phyloP scores from a whole-genome alignment of 495 filamentous ascomycete genomes.

The Coniosporium apollinis region DNA sequence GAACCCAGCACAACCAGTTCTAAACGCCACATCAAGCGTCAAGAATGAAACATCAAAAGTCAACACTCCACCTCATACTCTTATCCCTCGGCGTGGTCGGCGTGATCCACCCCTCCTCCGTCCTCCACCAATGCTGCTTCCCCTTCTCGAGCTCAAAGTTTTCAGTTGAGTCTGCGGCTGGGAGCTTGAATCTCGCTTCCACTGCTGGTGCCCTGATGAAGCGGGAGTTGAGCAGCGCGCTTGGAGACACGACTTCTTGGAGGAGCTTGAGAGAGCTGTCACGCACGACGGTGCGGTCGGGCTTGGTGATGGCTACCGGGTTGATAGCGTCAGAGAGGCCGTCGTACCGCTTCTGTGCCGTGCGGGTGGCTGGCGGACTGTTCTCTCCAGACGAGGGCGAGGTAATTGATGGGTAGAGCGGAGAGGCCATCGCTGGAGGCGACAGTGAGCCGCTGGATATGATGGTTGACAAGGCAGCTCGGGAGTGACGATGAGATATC shows the following conservation, averaged over 20 bases:
- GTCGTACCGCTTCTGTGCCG: too few species aligned
- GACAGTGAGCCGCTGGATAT: slow-evolving; percentile 12
- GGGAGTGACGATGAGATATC: too few species aligned
- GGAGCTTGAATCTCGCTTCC: slow-evolving; percentile 15
- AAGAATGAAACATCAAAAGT: slow-evolving; percentile 14
- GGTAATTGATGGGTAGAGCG: slow-evolving; percentile 1
- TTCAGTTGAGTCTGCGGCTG: slow-evolving; percentile 8
- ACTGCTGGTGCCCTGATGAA: slow-evolving; percentile 14
- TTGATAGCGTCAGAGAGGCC: too few species aligned
- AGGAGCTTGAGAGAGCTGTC: slow-evolving; percentile 14
- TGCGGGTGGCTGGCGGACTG: too few species aligned
- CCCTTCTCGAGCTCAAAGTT: slow-evolving; percentile 6
- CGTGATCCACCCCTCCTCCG: neutral
- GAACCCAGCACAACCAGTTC: neutral
- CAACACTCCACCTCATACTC: slow-evolving; percentile 21
- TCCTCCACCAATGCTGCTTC: slow-evolving; percentile 2
- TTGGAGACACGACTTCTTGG: slow-evolving; percentile 14
- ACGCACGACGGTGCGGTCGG: neutral
- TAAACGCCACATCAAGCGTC: neutral
- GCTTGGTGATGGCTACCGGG: too few species aligned
- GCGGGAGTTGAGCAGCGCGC: slow-evolving; percentile 12
- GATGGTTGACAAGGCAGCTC: slow-evolving; percentile 14
- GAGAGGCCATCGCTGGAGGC: too few species aligned
- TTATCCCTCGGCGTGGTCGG: slow-evolving; percentile 9
- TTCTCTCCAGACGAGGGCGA: neutral